Base-by-base conservation (phyloP, 345 rosid species). In the Hypericum perforatum region DNA sequence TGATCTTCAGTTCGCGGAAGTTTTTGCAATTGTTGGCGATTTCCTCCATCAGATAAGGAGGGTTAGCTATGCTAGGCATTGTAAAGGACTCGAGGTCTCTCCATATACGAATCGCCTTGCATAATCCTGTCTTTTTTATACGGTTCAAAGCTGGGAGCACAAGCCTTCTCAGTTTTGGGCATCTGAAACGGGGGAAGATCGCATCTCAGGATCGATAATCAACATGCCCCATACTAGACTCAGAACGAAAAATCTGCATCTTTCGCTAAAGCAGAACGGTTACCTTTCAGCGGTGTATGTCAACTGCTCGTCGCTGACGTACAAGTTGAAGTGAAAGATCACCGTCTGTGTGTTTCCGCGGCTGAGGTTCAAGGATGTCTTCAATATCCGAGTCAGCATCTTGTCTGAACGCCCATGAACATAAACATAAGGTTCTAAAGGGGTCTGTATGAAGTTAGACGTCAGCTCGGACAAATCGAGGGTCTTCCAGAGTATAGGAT, bases 81-180 rank as follows among this genome's bases (percentile, higher is more conserved):
- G 98, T 91, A 43, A 91, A 48, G 43, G 96, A 91, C 59, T 81
- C 92, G 10, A 91, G 96, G 64, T 82, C 79, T 52, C 45, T 75
- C 95, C 95, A 91, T 53, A 60, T 56, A 7, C 63, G 74, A 69
- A 87, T 75, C 2, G 96, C 89, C 58, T 65, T 74, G 79, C 89
- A 81, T 49, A 91, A 82, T 38, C 80, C 88, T 0, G 78, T 71
- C 73, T 66, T 75, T 61, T 78, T 82, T 67, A 91, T 78, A 66
- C 86, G 73, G 73, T 87, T 87, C 95, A 89, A 87, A 15, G 95
- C 96, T 0, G 95, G 98, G 58, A 87, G 43, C 16, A 91, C 89
- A 7, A 91, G 70, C 39, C 83, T 78, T 54, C 60, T 77, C 63
- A 91, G 74, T 7, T 44, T 64, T 0, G 88, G 94, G 57, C 81